phyloP scores from a whole-genome alignment of 2,329 filamentous ascomycete species.

The Alternaria arborescens region DNA sequence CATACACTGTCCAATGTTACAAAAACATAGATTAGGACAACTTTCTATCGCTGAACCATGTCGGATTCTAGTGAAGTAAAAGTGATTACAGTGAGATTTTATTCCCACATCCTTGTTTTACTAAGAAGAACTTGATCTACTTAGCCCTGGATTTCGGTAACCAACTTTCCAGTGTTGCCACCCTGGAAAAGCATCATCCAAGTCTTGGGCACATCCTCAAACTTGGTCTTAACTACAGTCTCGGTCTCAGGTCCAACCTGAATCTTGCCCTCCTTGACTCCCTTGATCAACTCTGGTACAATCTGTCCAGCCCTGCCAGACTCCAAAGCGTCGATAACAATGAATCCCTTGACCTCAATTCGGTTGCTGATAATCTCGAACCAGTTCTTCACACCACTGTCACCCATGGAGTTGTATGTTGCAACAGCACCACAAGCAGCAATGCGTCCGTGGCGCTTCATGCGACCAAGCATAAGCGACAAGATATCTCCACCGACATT shows the following conservation, averaged over 20 bases:
- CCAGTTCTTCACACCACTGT: conserved; percentile 53
- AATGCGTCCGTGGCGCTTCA: conserved; percentile 54
- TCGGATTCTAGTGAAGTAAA: no score
- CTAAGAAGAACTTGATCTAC: no score
- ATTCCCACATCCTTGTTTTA: not conserved
- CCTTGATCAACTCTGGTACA: conserved; percentile 36
- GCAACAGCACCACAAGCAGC: conserved; percentile 56
- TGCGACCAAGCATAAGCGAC: conserved; percentile 56
- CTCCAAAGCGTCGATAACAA: conserved; percentile 52
- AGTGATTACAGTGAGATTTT: no score
- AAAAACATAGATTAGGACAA: no score
- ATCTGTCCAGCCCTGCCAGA: conserved; percentile 38
- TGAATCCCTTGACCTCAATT: conserved; percentile 56
- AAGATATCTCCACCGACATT: conserved; percentile 61
- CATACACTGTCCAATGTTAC: no score
- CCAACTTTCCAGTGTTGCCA: conserved; percentile 58
- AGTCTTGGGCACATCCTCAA: conserved; percentile 60
- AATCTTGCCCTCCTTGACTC: conserved; percentile 57
- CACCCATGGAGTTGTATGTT: conserved; percentile 52
- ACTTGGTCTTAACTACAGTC: conserved; percentile 57
- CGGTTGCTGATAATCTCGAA: conserved; percentile 55
- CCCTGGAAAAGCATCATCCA: conserved; percentile 61
- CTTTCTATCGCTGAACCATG: no score
- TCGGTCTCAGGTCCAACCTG: conserved; percentile 56
- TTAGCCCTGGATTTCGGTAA: conserved; percentile 47